Evolutionary conservation across 2,329 filamentous ascomycete genomes (phyloP).

Genomic region (Ceratocystis alfenasii): DNA sequence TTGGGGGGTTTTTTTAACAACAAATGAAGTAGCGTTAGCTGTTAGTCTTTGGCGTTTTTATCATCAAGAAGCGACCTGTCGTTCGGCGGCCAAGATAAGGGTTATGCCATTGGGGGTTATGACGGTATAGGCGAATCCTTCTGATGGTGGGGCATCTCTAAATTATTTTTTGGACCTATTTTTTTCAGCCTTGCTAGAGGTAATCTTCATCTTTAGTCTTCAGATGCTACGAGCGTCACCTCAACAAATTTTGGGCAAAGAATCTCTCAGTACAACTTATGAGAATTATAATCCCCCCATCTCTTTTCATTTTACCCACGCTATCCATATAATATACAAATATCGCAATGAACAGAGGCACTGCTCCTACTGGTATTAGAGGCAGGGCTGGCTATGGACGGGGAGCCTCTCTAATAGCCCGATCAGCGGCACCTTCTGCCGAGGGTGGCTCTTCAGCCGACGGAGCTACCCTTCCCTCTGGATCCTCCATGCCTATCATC

Average conservation of each 20-base stretch:
- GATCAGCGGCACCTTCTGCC: slow-evolving; percentile 3
- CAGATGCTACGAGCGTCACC: background rate
- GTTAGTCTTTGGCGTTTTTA: too few relatives aligned
- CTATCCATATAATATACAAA: background rate
- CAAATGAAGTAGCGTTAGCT: background rate
- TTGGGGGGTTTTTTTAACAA: background rate
- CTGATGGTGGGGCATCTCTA: slow-evolving; percentile 11
- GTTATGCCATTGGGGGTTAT: background rate
- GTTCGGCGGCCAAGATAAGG: background rate
- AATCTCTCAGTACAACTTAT: background rate
- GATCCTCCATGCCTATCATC: slow-evolving; percentile 7
- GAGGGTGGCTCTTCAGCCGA: background rate
- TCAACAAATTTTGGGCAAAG: background rate
- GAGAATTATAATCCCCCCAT: background rate
- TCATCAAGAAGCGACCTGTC: background rate
- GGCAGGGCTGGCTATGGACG: slow-evolving; percentile 18
- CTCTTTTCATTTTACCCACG: background rate
- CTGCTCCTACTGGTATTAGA: slow-evolving; percentile 13
- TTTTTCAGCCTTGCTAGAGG: slow-evolving; percentile 2
- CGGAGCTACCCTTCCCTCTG: background rate
- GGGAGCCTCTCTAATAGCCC: slow-evolving; percentile 19
- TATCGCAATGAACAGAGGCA: slow-evolving; percentile 14
- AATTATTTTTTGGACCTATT: slow-evolving; percentile 1
- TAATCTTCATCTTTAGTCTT: too few relatives aligned
- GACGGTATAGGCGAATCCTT: background rate